Percentiles rank a stretch among this genome's conserved stretches.
Evolutionary conservation across 495 filamentous ascomycete genomes (phyloP).

Genomic region (Tuber brumale): DNA sequence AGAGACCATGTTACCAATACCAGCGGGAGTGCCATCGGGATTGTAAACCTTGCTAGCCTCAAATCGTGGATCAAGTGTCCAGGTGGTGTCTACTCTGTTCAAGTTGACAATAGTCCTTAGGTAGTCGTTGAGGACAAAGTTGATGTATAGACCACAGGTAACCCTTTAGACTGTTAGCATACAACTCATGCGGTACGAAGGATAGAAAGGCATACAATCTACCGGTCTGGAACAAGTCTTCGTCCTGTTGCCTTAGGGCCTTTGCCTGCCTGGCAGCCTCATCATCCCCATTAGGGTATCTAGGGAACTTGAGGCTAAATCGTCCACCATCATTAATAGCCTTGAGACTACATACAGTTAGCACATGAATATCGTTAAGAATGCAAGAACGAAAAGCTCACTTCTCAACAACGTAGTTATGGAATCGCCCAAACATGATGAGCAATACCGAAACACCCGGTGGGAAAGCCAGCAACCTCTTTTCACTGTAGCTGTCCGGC

Average conservation of each 20-base stretch:
- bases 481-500: slow-evolving; percentile 72
- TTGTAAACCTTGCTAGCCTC: slow-evolving; percentile 52
- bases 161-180: slow-evolving; percentile 45
- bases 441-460: slow-evolving; percentile 72
- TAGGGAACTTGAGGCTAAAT: slow-evolving; percentile 45
- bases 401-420: slow-evolving; percentile 66
- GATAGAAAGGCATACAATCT: slow-evolving; percentile 48
- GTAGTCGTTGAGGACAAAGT: slow-evolving; percentile 77
- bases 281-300: slow-evolving; percentile 40
- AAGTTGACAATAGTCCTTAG: slow-evolving; percentile 77
- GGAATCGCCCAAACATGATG: slow-evolving; percentile 71
- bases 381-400: slow-evolving; percentile 42
- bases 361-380: background rate
- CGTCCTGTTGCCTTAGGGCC: slow-evolving; percentile 68
- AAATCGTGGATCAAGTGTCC: slow-evolving; percentile 69
- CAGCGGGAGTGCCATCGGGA: slow-evolving; percentile 54
- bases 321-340: slow-evolving; percentile 56
- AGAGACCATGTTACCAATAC: slow-evolving; percentile 67
- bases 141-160: slow-evolving; percentile 76
- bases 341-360: slow-evolving; percentile 25
- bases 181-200: background rate
- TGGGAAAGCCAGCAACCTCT: slow-evolving; percentile 70
- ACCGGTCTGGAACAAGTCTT: slow-evolving; percentile 78
- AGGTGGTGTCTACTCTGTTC: slow-evolving; percentile 67
- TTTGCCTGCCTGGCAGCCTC: slow-evolving; percentile 48